A percentile compares a stretch with the other conserved stretches of the same genome.
phyloP scores from a whole-genome alignment of 2,329 filamentous ascomycete species.

The Bipolaris gigantea region DNA sequence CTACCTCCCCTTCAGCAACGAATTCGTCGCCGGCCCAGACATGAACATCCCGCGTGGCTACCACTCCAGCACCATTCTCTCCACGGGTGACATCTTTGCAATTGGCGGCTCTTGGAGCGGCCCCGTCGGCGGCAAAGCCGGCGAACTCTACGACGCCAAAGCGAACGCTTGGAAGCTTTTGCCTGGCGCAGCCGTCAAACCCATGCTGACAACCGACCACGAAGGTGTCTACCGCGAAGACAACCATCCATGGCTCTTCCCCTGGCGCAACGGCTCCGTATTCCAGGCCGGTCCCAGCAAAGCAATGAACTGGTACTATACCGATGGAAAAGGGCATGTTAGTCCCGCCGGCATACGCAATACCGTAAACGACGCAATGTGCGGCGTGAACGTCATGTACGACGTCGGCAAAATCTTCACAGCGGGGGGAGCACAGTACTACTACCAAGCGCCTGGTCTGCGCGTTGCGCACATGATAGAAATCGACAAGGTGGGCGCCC shows the following conservation, averaged over 20 bases:
- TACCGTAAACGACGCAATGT: conserved; percentile 36
- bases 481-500: conserved; percentile 18
- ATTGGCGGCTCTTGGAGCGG: conserved; percentile 26
- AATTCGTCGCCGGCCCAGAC: conserved; percentile 15
- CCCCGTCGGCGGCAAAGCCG: conserved; percentile 14
- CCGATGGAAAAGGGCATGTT: conserved; percentile 47
- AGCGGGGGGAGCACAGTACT: conserved; percentile 21
- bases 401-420: conserved; percentile 47
- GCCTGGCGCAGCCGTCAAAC: conserved; percentile 19
- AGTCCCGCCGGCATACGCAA: conserved; percentile 48
- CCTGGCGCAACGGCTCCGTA: conserved; percentile 35
- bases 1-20: conserved; percentile 18
- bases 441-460: conserved; percentile 12
- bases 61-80: conserved; percentile 19
- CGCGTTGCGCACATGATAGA: conserved; percentile 20
- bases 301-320: conserved; percentile 59
- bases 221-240: conserved; percentile 20
- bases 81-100: conserved; percentile 24
- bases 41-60: conserved; percentile 24
- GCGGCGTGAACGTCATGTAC: conserved; percentile 55
- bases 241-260: conserved; percentile 29
- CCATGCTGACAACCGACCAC: conserved; percentile 22
- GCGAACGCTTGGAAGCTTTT: conserved; percentile 20
- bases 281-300: conserved; percentile 58
- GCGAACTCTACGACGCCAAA: conserved; percentile 20